Conservation (phyloP, 2,329 filamentous ascomycete genomes). For the Didymella glomerata region DNA sequence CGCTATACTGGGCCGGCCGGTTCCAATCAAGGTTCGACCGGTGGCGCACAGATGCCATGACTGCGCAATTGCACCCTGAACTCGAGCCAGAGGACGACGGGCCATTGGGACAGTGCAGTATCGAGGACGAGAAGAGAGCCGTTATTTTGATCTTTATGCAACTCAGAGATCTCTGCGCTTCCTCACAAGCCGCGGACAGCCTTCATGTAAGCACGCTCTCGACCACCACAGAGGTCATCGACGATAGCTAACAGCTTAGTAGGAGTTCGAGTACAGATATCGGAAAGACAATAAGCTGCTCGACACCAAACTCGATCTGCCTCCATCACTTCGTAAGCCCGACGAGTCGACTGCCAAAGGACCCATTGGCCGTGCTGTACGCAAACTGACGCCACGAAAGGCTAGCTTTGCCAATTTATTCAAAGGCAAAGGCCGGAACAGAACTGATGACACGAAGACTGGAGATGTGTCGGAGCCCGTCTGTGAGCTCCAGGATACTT, state of each 20-base stretch:
- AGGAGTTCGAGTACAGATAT: slow-evolving; percentile 50
- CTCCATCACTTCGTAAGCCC: slow-evolving; percentile 33
- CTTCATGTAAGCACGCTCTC: slow-evolving; percentile 38
- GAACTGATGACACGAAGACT: slow-evolving; percentile 26
- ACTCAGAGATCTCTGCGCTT: slow-evolving; percentile 41
- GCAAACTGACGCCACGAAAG: slow-evolving; percentile 48
- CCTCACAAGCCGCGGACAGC: slow-evolving; percentile 43
- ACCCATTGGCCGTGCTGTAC: slow-evolving; percentile 42
- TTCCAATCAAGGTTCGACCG: slow-evolving; percentile 46
- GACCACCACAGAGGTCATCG: neutral
- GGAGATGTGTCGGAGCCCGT: neutral
- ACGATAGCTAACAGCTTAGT: neutral
- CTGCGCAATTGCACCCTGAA: slow-evolving; percentile 27
- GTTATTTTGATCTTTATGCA: slow-evolving; percentile 43
- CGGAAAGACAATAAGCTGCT: slow-evolving; percentile 42
- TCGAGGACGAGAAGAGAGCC: slow-evolving; percentile 41
- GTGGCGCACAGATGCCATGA: slow-evolving; percentile 47
- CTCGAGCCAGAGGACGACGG: slow-evolving; percentile 20
- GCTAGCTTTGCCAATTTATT: slow-evolving; percentile 46
- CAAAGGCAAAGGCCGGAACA: slow-evolving; percentile 46
- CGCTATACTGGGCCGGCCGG: slow-evolving; percentile 47
- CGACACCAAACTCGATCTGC: slow-evolving; percentile 26
- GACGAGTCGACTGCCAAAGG: slow-evolving; percentile 34
- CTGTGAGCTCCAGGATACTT: slow-evolving; percentile 11
- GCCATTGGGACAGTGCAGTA: slow-evolving; percentile 31